A percentile compares a stretch with the other conserved stretches of the same genome.
phyloP scores from a whole-genome alignment of 2,329 filamentous ascomycete genomes.

The Fusarium continuum region DNA sequence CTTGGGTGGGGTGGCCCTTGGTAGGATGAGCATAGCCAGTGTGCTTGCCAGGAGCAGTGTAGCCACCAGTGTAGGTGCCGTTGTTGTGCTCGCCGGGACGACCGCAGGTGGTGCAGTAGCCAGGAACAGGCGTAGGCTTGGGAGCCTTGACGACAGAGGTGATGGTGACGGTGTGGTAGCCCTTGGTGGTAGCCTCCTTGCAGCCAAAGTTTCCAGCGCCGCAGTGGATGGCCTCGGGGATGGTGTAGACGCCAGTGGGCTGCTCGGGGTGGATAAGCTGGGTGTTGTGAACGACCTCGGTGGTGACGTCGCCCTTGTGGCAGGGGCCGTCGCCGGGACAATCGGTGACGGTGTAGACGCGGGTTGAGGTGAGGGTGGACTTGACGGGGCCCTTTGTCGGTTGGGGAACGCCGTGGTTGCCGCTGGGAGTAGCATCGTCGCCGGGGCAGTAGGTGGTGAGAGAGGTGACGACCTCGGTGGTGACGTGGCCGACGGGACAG shows the following conservation, averaged over 20 bases:
- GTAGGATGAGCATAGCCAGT: background rate
- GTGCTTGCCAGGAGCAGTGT: conserved; percentile 4
- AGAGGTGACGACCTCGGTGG: conserved; percentile 40
- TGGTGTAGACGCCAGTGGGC: conserved; percentile 43
- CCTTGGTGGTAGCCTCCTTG: conserved; percentile 40
- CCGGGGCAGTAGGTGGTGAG: conserved; percentile 53
- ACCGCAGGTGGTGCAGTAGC: conserved; percentile 39
- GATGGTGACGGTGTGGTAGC: conserved; percentile 40
- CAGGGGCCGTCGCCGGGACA: conserved; percentile 59
- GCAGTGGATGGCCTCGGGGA: conserved; percentile 45
- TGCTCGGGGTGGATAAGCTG: conserved; percentile 39
- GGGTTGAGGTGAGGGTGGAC: conserved; percentile 61
- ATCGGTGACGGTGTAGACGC: conserved; percentile 65
- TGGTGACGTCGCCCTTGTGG: conserved; percentile 30
- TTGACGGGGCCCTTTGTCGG: conserved; percentile 32
- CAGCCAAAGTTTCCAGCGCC: conserved; percentile 41
- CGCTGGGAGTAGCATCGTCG: background rate
- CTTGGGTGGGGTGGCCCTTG: background rate
- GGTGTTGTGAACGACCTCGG: conserved; percentile 40
- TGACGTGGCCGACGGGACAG: conserved; percentile 45
- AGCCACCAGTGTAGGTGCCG: background rate
- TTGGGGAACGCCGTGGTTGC: background rate
- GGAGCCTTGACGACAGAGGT: conserved; percentile 39
- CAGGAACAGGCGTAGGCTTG: conserved; percentile 41
- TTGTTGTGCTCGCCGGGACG: conserved; percentile 19